These are phyloP conservation scores for Lipomyces lipofer DNA, from an alignment of 805 yeast species.

Conservation along the genomic window DNA sequence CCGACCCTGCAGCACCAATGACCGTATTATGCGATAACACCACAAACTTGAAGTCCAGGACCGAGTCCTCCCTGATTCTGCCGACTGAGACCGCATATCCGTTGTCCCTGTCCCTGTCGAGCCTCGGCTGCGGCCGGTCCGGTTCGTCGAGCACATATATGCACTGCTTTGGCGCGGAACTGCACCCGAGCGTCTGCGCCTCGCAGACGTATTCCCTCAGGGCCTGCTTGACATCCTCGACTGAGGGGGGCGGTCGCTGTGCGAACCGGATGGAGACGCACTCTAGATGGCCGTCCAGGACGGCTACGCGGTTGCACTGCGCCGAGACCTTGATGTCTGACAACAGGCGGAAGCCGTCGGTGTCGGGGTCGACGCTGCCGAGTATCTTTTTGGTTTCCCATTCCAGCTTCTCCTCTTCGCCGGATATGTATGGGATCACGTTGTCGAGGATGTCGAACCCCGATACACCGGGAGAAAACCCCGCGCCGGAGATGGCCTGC, in stretches of 20 bases:
- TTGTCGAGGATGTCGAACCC: conserved; percentile 94
- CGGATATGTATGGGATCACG: conserved; percentile 89
- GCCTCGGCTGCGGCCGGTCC: conserved; percentile 96
- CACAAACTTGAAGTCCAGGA: conserved; percentile 92
- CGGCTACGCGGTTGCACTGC: conserved; percentile 95
- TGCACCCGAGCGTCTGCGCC: conserved; percentile 75
- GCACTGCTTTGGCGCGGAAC: conserved; percentile 89
- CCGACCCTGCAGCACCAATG: conserved; percentile 99
- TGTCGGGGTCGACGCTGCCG: conserved; percentile 58
- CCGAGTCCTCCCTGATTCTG: conserved; percentile 88
- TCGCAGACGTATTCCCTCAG: conserved; percentile 78
- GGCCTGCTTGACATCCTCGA: conserved; percentile 72
- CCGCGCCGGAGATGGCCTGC: conserved; percentile 98
- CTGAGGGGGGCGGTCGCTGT: conserved; percentile 78
- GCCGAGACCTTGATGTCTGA: conserved; percentile 85
- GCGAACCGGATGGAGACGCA: conserved; percentile 85
- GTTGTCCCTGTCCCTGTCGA: conserved; percentile 91
- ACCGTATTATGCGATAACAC: conserved; percentile 96
- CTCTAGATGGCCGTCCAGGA: conserved; percentile 96
- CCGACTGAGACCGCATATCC: conserved; percentile 97
- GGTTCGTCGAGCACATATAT: conserved; percentile 87
- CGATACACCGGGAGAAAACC: conserved; percentile 96
- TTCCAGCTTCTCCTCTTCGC: conserved; percentile 98
- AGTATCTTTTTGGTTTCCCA: conserved; percentile 97
- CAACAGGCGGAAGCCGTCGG: conserved; percentile 58